Evolutionary conservation across 139 green algal species (phyloP).

Genomic region (Nannochloris sp.): DNA sequence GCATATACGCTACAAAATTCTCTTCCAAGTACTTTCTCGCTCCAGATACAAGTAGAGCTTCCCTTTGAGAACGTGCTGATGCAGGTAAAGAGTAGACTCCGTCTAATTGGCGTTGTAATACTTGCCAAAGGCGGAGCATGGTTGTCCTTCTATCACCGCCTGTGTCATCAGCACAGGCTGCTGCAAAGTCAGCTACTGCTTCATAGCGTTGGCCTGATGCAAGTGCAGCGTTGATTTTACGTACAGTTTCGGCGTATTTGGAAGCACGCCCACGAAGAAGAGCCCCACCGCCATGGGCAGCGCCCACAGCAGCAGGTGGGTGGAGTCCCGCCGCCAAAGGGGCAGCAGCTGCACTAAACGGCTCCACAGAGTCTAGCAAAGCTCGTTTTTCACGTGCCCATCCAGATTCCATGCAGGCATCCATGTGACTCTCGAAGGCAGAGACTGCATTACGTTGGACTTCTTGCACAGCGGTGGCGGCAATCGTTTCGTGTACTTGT

Average conservation of each 20-base stretch:
- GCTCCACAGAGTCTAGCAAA: conserved; percentile 57
- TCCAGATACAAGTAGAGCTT: conserved; percentile 27
- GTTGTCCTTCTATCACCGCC: conserved; percentile 17
- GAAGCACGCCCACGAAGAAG: conserved; percentile 44
- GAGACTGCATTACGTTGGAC: conserved; percentile 58
- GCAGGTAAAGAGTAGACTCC: conserved; percentile 18
- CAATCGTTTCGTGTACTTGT: conserved; percentile 62
- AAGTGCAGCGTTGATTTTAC: conserved; percentile 31
- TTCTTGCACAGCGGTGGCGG: conserved; percentile 46
- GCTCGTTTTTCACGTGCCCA: conserved; percentile 66
- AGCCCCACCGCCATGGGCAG: background rate
- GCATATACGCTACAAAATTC: conserved; percentile 51
- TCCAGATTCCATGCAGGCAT: conserved; percentile 47
- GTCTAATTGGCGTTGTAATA: conserved; percentile 49
- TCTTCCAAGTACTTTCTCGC: conserved; percentile 48
- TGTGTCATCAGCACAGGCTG: conserved; percentile 20
- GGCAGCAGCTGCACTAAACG: conserved; percentile 10
- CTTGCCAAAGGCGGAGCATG: conserved; percentile 54
- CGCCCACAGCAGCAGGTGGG: conserved; percentile 3
- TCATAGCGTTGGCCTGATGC: conserved; percentile 8
- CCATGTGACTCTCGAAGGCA: conserved; percentile 75
- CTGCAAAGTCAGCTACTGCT: conserved; percentile 28
- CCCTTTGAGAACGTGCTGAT: conserved; percentile 5
- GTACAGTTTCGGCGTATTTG: conserved; percentile 56
- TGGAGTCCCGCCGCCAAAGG: background rate